Percentiles rank a stretch among this genome's conserved stretches.
Conservation (phyloP, 768 basidiomycete genomes). For the Harrya chromipes region DNA sequence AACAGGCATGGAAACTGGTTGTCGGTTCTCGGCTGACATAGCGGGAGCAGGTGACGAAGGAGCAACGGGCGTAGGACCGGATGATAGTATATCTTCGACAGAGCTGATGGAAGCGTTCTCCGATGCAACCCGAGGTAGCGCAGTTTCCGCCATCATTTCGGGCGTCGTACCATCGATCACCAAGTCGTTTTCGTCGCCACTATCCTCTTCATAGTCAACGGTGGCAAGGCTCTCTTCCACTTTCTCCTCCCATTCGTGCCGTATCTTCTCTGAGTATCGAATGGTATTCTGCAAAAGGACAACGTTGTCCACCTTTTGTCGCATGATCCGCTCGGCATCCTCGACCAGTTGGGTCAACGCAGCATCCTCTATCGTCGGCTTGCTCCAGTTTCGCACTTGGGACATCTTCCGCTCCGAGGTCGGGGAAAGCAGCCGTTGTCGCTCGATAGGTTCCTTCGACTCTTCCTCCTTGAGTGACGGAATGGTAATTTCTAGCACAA, state of each 20-base stretch:
- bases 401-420: constrained; percentile 85
- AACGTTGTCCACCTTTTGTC: constrained; percentile 92
- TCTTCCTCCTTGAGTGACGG: constrained; percentile 92
- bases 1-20: constrained; percentile 31
- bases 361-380: constrained; percentile 80
- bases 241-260: constrained; percentile 94
- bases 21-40: constrained; percentile 22
- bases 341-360: constrained; percentile 80
- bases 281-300: constrained; percentile 97
- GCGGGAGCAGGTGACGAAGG: constrained; percentile 42
- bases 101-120: constrained; percentile 19
- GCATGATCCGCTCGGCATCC: constrained; percentile 86
- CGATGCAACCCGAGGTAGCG: constrained; percentile 6
- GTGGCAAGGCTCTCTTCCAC: constrained; percentile 66
- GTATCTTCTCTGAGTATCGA: constrained; percentile 93
- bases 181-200: constrained; percentile 42
- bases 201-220: constrained; percentile 55
- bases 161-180: constrained; percentile 27
- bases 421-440: constrained; percentile 87
- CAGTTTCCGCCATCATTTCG: constrained; percentile 22
- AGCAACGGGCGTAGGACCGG: constrained; percentile 70
- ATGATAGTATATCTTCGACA: constrained; percentile 34
- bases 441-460: constrained; percentile 85
- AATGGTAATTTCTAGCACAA: constrained; percentile 77
- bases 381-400: constrained; percentile 81